Conservation (phyloP, 2,329 filamentous ascomycete species). For the Lomentospora prolificans region DNA sequence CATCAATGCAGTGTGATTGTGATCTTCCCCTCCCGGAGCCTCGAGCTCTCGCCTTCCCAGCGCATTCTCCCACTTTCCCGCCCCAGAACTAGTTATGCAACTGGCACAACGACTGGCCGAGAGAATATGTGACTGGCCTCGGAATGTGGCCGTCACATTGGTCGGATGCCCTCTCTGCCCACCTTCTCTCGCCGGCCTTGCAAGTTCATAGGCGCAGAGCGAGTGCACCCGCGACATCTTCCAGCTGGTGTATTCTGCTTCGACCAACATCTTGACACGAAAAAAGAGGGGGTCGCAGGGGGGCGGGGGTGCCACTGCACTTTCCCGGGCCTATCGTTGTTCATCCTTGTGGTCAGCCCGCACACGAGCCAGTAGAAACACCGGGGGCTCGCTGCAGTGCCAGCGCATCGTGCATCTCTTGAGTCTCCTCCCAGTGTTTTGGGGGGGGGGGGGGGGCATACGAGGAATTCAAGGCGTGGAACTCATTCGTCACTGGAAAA, state of each 20-base stretch:
- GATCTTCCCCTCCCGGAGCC: neutral
- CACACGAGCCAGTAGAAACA: neutral
- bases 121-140: slow-evolving; percentile 3
- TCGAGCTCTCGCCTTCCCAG: neutral
- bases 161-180: slow-evolving; percentile 17
- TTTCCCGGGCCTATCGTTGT: slow-evolving; percentile 6
- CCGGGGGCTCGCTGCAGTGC: slow-evolving; percentile 3
- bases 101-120: neutral
- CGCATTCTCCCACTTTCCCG: neutral
- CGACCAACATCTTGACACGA: neutral
- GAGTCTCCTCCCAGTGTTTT: neutral
- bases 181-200: neutral
- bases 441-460: neutral
- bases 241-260: neutral
- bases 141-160: slow-evolving; percentile 32
- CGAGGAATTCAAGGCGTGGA: neutral
- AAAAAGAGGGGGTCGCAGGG: slow-evolving; percentile 2
- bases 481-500: too few species aligned
- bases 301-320: neutral
- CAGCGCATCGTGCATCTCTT: slow-evolving; percentile 8
- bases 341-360: neutral
- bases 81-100: neutral
- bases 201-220: neutral
- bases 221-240: neutral
- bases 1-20: slow-evolving; percentile 8